Evolutionary conservation across 1,139 yeast species (phyloP).

Genomic region (Suhomyces bribrorum): DNA sequence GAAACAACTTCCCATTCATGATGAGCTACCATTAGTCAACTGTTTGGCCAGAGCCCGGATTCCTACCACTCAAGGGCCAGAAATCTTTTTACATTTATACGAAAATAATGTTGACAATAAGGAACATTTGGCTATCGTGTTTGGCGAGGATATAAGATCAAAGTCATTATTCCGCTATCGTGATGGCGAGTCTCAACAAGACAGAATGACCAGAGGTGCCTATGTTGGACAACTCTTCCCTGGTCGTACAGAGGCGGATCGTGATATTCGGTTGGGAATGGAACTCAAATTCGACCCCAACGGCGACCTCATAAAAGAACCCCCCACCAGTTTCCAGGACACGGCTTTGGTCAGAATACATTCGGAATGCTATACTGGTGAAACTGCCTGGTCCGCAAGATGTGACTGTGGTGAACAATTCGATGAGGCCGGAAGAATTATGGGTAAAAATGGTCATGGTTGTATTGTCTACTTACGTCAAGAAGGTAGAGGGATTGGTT

Average conservation of each 20-base stretch:
- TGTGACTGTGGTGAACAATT: slow-evolving; percentile 99
- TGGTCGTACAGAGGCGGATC: slow-evolving; percentile 72
- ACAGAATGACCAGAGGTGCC: slow-evolving; percentile 96
- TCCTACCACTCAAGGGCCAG: slow-evolving; percentile 92
- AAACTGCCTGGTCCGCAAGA: slow-evolving; percentile 98
- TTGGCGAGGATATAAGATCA: slow-evolving; percentile 89
- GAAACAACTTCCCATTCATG: slow-evolving; percentile 21
- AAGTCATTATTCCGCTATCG: slow-evolving; percentile 64
- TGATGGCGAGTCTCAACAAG: slow-evolving; percentile 79
- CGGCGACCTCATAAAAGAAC: slow-evolving; percentile 53
- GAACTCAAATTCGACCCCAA: slow-evolving; percentile 46
- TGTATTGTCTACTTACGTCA: slow-evolving; percentile 95
- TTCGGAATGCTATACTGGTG: slow-evolving; percentile 98
- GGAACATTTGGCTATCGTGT: slow-evolving; percentile 96
- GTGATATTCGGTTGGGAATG: slow-evolving; percentile 47
- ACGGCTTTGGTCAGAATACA: slow-evolving; percentile 75
- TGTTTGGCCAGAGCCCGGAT: slow-evolving; percentile 92
- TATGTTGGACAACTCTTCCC: slow-evolving; percentile 87
- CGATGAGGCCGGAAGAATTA: slow-evolving; percentile 93
- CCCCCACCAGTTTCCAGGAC: slow-evolving; percentile 41
- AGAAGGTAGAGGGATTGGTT: slow-evolving; percentile 97
- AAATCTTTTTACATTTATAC: slow-evolving; percentile 87
- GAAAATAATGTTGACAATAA: slow-evolving; percentile 82
- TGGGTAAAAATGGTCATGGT: slow-evolving; percentile 86
- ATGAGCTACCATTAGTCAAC: slow-evolving; percentile 64